These are phyloP conservation scores for Sporothrix inflata DNA, from an alignment of 2,329 filamentous ascomycete genomes.

Conservation along the genomic window DNA sequence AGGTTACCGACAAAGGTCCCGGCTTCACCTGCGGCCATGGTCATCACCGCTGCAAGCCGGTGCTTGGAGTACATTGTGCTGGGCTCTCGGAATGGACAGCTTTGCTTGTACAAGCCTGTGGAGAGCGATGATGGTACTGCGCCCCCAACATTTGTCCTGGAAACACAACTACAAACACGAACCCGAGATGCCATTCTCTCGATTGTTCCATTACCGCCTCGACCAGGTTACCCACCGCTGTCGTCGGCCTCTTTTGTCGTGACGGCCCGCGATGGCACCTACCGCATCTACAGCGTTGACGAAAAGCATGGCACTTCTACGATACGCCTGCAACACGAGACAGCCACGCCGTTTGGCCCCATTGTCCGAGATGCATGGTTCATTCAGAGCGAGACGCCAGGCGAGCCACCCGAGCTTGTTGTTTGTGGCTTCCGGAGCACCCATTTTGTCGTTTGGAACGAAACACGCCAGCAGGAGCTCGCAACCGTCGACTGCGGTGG, in stretches of 20 bases:
- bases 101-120: slow-evolving; percentile 44
- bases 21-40: slow-evolving; percentile 15
- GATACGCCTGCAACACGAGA: slow-evolving; percentile 65
- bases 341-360: slow-evolving; percentile 70
- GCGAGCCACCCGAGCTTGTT: slow-evolving; percentile 56
- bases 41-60: slow-evolving; percentile 30
- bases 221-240: slow-evolving; percentile 34
- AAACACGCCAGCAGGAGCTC: slow-evolving; percentile 69
- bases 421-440: slow-evolving; percentile 82
- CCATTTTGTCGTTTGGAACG: slow-evolving; percentile 81
- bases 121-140: slow-evolving; percentile 36
- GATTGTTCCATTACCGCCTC: slow-evolving; percentile 54
- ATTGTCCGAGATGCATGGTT: slow-evolving; percentile 76
- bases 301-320: neutral
- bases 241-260: slow-evolving; percentile 65
- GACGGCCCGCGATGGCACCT: slow-evolving; percentile 76
- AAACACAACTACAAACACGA: slow-evolving; percentile 36
- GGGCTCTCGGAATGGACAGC: slow-evolving; percentile 57
- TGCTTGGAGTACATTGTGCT: slow-evolving; percentile 49
- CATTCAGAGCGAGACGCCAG: slow-evolving; percentile 38
- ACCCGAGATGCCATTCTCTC: slow-evolving; percentile 63
- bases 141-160: slow-evolving; percentile 25
- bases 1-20: slow-evolving; percentile 22
- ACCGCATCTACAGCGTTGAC: slow-evolving; percentile 61
- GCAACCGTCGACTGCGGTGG: slow-evolving; percentile 80